Evolutionary conservation across 2,329 filamentous ascomycete genomes (phyloP).

Genomic region (Penicillium sp.): DNA sequence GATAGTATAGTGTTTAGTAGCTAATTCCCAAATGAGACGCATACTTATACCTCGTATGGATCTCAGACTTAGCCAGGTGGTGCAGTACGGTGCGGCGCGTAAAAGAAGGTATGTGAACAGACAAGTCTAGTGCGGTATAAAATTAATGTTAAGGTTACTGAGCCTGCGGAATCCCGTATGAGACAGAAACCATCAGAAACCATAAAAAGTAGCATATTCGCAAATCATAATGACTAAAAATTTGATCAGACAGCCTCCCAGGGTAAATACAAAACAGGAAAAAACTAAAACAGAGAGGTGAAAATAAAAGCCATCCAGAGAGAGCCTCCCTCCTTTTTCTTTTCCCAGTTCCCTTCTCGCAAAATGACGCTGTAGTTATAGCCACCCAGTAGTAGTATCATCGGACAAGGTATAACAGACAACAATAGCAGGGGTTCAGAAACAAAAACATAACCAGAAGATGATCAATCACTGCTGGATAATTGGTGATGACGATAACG

Average conservation of each 20-base stretch:
- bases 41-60: background rate
- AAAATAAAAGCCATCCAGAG: slow-evolving; percentile 4
- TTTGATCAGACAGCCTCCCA: slow-evolving; percentile 50
- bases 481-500: slow-evolving; percentile 14
- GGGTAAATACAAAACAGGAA: slow-evolving; percentile 27
- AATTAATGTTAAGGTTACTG: background rate
- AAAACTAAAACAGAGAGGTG: slow-evolving; percentile 15
- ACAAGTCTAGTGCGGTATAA: background rate
- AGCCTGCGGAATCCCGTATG: slow-evolving; percentile 1
- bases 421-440: slow-evolving; percentile 6
- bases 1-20: slow-evolving; percentile 7
- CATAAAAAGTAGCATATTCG: slow-evolving; percentile 17
- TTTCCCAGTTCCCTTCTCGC: background rate
- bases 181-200: slow-evolving; percentile 8
- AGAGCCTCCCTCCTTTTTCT: slow-evolving; percentile 15
- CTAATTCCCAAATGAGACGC: slow-evolving; percentile 1
- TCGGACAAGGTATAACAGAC: background rate
- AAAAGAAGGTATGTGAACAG: background rate
- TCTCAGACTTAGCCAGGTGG: too few species aligned
- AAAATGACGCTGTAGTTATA: slow-evolving; percentile 18
- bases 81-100: too few species aligned
- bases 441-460: slow-evolving; percentile 15
- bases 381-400: slow-evolving; percentile 12
- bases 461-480: slow-evolving; percentile 15
- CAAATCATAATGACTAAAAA: slow-evolving; percentile 19